Evolutionary conservation across 805 yeast species (phyloP).

Genomic region (Ogataea methanolica): DNA sequence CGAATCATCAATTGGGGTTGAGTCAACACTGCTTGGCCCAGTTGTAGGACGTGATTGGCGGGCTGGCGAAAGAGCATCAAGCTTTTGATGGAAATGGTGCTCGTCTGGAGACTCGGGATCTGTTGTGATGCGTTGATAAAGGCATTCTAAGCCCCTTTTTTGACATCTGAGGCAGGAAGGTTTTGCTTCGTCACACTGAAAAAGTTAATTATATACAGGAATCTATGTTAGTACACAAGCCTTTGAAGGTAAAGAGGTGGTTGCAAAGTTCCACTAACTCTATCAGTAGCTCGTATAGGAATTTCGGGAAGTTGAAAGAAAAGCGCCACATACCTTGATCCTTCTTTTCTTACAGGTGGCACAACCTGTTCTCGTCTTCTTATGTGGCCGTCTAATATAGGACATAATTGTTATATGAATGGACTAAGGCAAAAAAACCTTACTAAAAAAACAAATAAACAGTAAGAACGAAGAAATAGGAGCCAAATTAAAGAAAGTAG

Average conservation of each 20-base stretch:
- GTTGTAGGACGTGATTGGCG: too few species aligned
- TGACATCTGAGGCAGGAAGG: slow-evolving; percentile 19
- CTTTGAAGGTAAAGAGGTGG: neutral
- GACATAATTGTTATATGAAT: slow-evolving; percentile 8
- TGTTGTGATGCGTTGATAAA: slow-evolving; percentile 1
- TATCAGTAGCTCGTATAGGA: too few species aligned
- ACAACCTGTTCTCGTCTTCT: slow-evolving; percentile 24
- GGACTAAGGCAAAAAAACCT: neutral
- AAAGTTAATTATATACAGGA: neutral
- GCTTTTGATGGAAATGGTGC: too few species aligned
- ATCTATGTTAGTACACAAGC: neutral
- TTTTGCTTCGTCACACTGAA: slow-evolving; percentile 23
- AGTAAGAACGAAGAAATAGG: neutral
- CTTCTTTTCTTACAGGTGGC: slow-evolving; percentile 18
- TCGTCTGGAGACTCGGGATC: neutral
- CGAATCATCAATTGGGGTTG: too few species aligned
- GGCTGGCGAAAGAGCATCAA: too few species aligned
- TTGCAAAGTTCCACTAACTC: too few species aligned
- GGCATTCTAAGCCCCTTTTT: slow-evolving; percentile 17
- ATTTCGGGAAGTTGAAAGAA: neutral
- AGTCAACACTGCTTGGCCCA: too few species aligned
- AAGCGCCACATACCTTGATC: slow-evolving; percentile 18
- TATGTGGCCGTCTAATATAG: slow-evolving; percentile 20
- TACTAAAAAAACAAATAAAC: neutral
- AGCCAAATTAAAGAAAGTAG: too few species aligned